These are phyloP conservation scores for Flaveria sonorensis DNA, from an alignment of 129 eudicot genomes.

Conservation along the genomic window DNA sequence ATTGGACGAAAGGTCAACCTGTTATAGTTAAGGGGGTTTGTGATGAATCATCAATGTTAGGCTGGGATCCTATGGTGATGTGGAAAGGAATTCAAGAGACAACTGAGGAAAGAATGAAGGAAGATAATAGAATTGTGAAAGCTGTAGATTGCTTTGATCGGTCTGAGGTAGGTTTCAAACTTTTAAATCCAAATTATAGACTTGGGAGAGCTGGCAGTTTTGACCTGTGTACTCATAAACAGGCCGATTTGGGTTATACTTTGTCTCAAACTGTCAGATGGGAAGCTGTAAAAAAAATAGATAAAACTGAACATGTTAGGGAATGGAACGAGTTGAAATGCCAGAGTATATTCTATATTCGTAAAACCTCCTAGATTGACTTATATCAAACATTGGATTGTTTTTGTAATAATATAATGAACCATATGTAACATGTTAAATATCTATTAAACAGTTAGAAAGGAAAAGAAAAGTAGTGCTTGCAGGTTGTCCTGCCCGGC, in stretches of 20 bases:
- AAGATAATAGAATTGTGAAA: constrained; percentile 68
- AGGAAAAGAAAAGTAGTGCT: neutral
- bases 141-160: constrained; percentile 77
- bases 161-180: constrained; percentile 66
- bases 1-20: constrained; percentile 82
- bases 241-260: constrained; percentile 8
- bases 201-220: constrained; percentile 5
- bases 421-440: neutral
- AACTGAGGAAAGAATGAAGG: constrained; percentile 68
- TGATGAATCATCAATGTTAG: constrained; percentile 66
- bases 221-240: neutral
- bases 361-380: neutral
- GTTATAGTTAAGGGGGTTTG: constrained; percentile 70
- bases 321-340: neutral
- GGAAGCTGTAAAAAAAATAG: neutral
- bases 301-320: neutral
- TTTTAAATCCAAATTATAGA: neutral
- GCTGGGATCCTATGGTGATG: constrained; percentile 91
- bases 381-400: neutral
- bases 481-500: neutral
- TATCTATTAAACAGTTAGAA: neutral
- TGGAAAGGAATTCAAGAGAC: constrained; percentile 85
- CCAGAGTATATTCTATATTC: constrained; percentile 1
- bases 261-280: neutral
- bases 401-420: neutral